Evolutionary conservation across 495 filamentous ascomycete species (phyloP), one percentile per base, ranked within the genome.

Genomic region (Penicillium goetzii): DNA sequence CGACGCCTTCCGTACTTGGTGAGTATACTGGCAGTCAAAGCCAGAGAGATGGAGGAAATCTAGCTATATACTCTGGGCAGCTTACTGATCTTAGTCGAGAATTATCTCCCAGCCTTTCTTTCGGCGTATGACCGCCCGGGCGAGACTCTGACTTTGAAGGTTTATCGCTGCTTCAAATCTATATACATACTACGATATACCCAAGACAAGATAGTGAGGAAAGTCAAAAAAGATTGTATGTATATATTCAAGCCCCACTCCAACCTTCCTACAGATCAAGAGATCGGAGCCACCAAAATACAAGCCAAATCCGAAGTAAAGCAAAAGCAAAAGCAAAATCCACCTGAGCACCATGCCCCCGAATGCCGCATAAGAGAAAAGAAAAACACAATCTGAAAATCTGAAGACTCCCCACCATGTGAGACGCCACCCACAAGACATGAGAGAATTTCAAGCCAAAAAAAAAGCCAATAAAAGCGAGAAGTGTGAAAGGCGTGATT

Each of bases 271-370:
- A 3, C 67, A 52, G 59, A 52, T 38, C 25, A 49, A 51, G 32
- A 49, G n/a, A 26, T 36, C 19, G 32, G 40, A 54, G 36, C 14
- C 49, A 12, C 63, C 26, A 25, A 52, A 38, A 58, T 63, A 17
- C 36, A 32, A 34, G 58, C 23, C 34, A 36, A 57, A 43, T 26
- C 59, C 38, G 63, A 53, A 51, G n/a, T 57, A 58, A 36, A 51
- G 28, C 58, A 57, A 17, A 38, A 38, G 33, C 58, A 55, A 40
- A 40, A 40, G 54, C 38, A 69, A 65, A 40, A 55, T 67, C 67
- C 66, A 63, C 68, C 66, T 51, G 67, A 55, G 64, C 64, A 60
- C 69, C 66, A 63, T 56, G 64, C 66, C 67, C 60, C 60, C 30
- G 6, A 59, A 76, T 72, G 69, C 69, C 63, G 60, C 67, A 38